phyloP scores from a whole-genome alignment of 257 asterid genomes.

The Gynochthodes officinalis region DNA sequence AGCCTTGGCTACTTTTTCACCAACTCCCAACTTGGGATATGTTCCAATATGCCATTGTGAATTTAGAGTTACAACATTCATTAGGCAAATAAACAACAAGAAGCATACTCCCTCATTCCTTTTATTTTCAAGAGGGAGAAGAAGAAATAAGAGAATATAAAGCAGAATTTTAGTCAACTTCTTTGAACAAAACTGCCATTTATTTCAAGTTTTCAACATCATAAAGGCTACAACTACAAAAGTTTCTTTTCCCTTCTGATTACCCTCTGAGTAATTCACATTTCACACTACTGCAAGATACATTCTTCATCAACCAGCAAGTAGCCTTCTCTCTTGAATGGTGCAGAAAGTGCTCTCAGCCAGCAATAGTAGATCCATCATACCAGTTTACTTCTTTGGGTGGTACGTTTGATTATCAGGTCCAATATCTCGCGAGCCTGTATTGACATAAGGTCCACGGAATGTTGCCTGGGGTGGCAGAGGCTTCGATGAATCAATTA shows the following conservation, averaged over 20 bases:
- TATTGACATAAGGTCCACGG: slow-evolving; percentile 91
- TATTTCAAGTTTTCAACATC: background rate
- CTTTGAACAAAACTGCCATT: background rate
- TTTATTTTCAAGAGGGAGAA: background rate
- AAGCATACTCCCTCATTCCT: background rate
- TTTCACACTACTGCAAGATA: background rate
- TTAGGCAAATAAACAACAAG: background rate
- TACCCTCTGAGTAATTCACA: background rate
- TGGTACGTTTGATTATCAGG: slow-evolving; percentile 65
- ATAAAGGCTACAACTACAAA: background rate
- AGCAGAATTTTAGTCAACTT: background rate
- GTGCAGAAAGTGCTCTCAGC: background rate
- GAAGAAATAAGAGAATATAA: background rate
- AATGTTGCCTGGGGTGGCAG: slow-evolving; percentile 95
- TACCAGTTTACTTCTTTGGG: slow-evolving; percentile 48
- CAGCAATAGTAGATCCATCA: background rate
- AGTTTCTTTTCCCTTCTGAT: background rate
- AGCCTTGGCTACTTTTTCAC: background rate
- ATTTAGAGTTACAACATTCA: background rate
- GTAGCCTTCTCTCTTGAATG: background rate
- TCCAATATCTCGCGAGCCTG: slow-evolving; percentile 93
- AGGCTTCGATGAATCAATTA: slow-evolving; percentile 88
- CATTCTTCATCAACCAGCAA: slow-evolving; percentile 4
- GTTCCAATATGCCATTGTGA: background rate
- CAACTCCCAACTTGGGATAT: background rate